Evolutionary conservation across 2,329 filamentous ascomycete species (phyloP).

Genomic region (Alternaria consortialis): DNA sequence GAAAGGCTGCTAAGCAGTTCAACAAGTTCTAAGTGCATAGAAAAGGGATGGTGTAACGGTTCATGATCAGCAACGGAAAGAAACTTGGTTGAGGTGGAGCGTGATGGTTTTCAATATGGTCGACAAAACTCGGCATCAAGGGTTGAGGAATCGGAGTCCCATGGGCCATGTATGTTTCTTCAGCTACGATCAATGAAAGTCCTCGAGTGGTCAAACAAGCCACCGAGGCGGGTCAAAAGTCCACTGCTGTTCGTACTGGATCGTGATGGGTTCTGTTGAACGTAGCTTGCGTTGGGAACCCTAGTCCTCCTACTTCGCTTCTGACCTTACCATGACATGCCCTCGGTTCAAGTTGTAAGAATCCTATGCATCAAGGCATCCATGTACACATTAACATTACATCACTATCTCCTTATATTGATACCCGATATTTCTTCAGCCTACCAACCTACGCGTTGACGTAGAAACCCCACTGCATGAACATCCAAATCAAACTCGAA

Average conservation of each 20-base stretch:
- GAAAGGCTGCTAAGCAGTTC: conserved; percentile 98
- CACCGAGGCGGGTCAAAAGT: conserved; percentile 51
- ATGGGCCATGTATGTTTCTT: conserved; percentile 53
- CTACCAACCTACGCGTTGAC: conserved; percentile 51
- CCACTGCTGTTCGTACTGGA: conserved; percentile 18
- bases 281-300: conserved; percentile 1
- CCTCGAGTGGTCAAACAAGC: conserved; percentile 48
- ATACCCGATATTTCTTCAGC: neutral
- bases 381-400: neutral
- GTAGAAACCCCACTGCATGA: conserved; percentile 74
- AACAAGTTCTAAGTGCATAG: conserved; percentile 84
- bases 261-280: conserved; percentile 9
- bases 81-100: conserved; percentile 36
- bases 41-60: conserved; percentile 39
- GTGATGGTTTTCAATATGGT: conserved; percentile 47
- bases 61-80: conserved; percentile 39
- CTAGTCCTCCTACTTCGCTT: neutral
- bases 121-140: conserved; percentile 50
- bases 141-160: conserved; percentile 53
- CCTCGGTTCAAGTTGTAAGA: neutral
- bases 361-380: neutral
- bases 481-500: conserved; percentile 68
- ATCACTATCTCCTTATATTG: neutral
- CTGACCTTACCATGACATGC: neutral
- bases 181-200: conserved; percentile 54